Conservation (phyloP, 108 stramenopile genomes). For the Cyclostephanos tholiformis region DNA sequence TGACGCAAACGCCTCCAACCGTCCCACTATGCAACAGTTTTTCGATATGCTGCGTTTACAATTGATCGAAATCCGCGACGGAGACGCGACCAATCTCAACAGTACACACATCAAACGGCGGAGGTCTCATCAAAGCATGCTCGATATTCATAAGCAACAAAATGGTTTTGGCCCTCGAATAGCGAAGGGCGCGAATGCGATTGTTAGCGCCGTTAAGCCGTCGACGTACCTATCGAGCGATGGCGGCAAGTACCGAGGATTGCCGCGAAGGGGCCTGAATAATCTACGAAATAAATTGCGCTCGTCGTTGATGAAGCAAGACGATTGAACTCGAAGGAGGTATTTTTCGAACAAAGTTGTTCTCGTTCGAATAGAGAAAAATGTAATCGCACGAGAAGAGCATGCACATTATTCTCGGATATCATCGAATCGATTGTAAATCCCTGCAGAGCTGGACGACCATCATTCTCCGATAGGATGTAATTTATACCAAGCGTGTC, state of each 20-base stretch:
- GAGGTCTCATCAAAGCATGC: constrained; percentile 1
- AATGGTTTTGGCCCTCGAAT: background rate
- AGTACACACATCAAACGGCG: constrained; percentile 15
- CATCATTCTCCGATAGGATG: no score
- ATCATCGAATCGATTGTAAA: no score
- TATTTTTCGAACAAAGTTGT: no score
- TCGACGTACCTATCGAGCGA: background rate
- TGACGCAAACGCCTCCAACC: constrained; percentile 4
- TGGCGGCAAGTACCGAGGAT: background rate
- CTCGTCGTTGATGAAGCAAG: background rate
- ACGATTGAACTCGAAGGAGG: no score
- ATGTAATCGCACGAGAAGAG: no score
- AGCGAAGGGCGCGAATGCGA: background rate
- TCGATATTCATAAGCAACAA: background rate
- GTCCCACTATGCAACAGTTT: constrained; percentile 24
- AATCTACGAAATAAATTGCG: background rate
- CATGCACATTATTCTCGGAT: no score
- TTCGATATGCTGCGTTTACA: constrained; percentile 20
- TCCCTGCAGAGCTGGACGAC: no score
- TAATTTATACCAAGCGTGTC: no score
- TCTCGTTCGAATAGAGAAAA: no score
- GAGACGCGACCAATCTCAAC: constrained; percentile 3
- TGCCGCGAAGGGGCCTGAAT: background rate
- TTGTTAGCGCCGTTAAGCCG: background rate
- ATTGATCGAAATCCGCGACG: background rate